These are phyloP conservation scores for Hymenoscyphus linearis DNA, from an alignment of 2,329 filamentous ascomycete genomes.

Conservation along the genomic window DNA sequence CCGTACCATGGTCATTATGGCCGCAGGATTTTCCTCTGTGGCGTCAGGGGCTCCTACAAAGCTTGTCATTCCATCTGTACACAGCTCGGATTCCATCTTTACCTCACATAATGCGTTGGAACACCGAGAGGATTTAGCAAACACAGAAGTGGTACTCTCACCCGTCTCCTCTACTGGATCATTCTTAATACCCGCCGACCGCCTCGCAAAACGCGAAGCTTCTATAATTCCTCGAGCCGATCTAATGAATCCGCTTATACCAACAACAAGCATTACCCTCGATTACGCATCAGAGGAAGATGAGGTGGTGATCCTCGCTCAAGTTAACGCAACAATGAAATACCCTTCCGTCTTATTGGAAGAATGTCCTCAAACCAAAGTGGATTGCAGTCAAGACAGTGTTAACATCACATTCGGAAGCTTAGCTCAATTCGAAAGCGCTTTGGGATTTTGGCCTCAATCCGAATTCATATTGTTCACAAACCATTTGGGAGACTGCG, in stretches of 20 bases:
- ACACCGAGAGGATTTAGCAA: background rate
- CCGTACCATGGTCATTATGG: background rate
- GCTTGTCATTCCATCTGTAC: background rate
- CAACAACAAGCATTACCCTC: background rate
- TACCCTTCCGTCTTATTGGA: slow-evolving; percentile 2
- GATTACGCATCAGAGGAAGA: background rate
- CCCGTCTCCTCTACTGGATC: background rate
- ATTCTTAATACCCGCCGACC: background rate
- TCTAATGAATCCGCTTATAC: background rate
- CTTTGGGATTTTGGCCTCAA: background rate
- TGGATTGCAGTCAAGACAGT: background rate
- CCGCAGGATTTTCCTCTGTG: background rate
- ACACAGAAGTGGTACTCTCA: background rate
- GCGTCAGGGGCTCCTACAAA: background rate
- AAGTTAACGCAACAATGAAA: slow-evolving; percentile 4
- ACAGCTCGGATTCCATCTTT: background rate
- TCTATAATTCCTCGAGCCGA: background rate
- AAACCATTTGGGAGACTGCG: background rate
- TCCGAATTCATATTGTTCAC: slow-evolving; percentile 2
- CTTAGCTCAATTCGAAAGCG: background rate
- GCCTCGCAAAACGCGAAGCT: background rate
- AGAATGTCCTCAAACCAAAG: background rate
- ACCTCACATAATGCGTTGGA: background rate
- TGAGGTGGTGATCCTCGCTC: background rate
- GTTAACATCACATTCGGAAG: slow-evolving; percentile 1